Evolutionary conservation across 2,329 filamentous ascomycete genomes (phyloP), one percentile per base, ranked within the genome.

Genomic region (Bipolaris oryzae): DNA sequence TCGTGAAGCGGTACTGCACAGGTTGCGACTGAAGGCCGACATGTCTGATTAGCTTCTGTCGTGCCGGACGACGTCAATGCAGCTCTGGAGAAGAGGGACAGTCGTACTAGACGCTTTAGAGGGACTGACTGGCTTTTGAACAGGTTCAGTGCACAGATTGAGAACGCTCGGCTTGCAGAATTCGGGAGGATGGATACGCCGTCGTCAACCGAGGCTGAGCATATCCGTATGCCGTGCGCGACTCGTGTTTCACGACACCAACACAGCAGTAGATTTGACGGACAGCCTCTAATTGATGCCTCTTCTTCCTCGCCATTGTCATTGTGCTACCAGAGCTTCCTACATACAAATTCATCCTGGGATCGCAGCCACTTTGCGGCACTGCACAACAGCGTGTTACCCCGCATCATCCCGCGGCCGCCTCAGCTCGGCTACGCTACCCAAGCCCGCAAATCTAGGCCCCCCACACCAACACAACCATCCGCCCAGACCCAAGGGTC

Each of bases 21-120:
- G 63, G 63, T 72, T 76, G 69, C 75, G 75, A 74, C 74, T 76
- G 73, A 77, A 73, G 70, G 74, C 68, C 69, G 75, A 76, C 75
- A 77, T 77, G 61, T 50, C 70, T 64, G 64, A 74, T 76, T 75
- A 73, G 74, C 74, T 71, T 71, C 62, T 67, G 64, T 56, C 66
- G 71, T 65, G 61, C 65, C 60, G 58, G 64, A 67, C 66, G 61
- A 69, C 63, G 60, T 69, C 64, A 71, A 68, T 66, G 61, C 57
- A 72, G 72, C 69, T 71, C 42, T 62, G 60, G 52, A 65, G 50
- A 62, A 62, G 58, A 67, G 65, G 67, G 69, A 68, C 51, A 64
- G 66, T 67, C 72, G 71, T 69, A 74, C 72, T 75, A 69, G 65
- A 64, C 64, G 67, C 57, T 62, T 65, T 60, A 53, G 57, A 56